Evolutionary conservation across 805 yeast genomes (phyloP), one percentile per base, ranked within the genome.

Genomic region (Nakazawaea holstii): DNA sequence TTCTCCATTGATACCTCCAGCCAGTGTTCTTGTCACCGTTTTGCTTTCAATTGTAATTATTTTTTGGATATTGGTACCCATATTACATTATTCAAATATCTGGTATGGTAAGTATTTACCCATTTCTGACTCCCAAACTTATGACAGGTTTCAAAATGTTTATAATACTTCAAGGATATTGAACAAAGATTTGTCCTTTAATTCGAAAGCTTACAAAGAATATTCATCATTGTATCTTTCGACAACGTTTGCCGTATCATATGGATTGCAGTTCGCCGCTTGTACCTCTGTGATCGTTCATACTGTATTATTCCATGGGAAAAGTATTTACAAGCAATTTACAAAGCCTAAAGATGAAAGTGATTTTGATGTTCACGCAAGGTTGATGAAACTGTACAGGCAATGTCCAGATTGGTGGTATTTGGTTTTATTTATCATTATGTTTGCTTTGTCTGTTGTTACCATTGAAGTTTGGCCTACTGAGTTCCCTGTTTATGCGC

Each of bases 331-430:
- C 65, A 61, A 59, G n/a, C 67, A 64, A 42, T 63, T 76, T 2
- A 57, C 57, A 41, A 67, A 70, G 51, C 57, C 55, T 32, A 57
- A 57, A 36, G 51, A 62, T 24, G 65, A 63, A 6, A 27, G 44
- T 10, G 47, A 50, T 6, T 53, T 66, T 8, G 64, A 68, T 26
- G 72, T 70, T 9, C 54, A 60, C 29, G 51, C 48, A 64, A 68
- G 82, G 51, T 70, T 82, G 50, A 81, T 83, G 84, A 58, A 55
- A 39, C 66, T 62, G 47, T 83, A 84, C 60, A 73, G 73, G 35
- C 89, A 84, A 53, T 87, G 82, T 17, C 94, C 95, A 1, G 85
- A 80, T 53, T 80, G 83, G 82, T 82, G 89, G 87, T 84, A 75
- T 55, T 55, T 65, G 4, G 50, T 62, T 3, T 65, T 77, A 13